Conservation (phyloP, 2,329 filamentous ascomycete genomes). For the Fusarium virguliforme region DNA sequence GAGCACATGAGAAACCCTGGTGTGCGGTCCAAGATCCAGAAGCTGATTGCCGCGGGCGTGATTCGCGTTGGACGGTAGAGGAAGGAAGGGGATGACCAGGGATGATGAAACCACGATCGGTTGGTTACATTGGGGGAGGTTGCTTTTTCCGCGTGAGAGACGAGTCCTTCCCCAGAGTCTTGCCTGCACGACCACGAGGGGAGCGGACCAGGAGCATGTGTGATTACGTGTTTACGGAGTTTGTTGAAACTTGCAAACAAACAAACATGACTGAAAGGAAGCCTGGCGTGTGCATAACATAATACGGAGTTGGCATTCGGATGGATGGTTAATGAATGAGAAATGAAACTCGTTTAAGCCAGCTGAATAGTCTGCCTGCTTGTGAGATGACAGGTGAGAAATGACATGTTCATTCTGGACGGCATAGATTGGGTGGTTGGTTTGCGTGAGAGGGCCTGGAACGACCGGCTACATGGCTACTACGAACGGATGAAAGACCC, state of each 20-base stretch:
- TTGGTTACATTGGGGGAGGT: slow-evolving; percentile 32
- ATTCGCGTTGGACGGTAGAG: slow-evolving; percentile 78
- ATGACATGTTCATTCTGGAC: slow-evolving; percentile 10
- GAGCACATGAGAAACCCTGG: slow-evolving; percentile 97
- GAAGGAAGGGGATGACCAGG: slow-evolving; percentile 2
- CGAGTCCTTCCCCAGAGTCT: slow-evolving; percentile 36
- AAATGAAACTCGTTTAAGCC: slow-evolving; percentile 50
- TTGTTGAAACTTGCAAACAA: slow-evolving; percentile 36
- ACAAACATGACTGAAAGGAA: neutral
- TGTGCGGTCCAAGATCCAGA: slow-evolving; percentile 92
- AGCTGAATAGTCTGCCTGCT: slow-evolving; percentile 13
- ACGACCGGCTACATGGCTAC: slow-evolving; percentile 24
- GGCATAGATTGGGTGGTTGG: neutral
- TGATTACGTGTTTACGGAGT: slow-evolving; percentile 47
- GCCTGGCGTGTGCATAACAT: slow-evolving; percentile 49
- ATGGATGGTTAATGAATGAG: slow-evolving; percentile 53
- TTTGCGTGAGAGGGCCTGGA: slow-evolving; percentile 18
- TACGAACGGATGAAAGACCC: slow-evolving; percentile 3
- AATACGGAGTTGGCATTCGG: slow-evolving; percentile 47
- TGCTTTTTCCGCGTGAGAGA: slow-evolving; percentile 31
- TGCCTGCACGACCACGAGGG: slow-evolving; percentile 27
- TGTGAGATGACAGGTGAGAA: slow-evolving; percentile 17
- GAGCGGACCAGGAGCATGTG: slow-evolving; percentile 39
- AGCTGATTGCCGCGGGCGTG: slow-evolving; percentile 92
- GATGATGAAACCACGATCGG: slow-evolving; percentile 18